These are phyloP conservation scores for Mycoemilia scoparia DNA, from an alignment of 192 early-diverging fungal genomes.

Conservation along the genomic window DNA sequence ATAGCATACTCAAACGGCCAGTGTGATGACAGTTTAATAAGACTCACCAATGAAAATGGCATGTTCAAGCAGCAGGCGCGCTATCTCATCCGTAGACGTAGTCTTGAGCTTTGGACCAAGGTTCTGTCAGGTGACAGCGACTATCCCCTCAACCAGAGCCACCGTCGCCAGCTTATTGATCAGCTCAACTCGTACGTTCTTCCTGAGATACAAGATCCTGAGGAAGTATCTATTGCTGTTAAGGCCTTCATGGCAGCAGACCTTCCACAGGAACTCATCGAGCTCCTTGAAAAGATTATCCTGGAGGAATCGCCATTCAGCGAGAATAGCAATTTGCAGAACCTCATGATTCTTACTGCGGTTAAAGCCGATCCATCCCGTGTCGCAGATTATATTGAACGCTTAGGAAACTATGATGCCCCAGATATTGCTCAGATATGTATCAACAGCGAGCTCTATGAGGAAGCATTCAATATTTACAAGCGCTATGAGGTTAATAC, in stretches of 20 bases:
- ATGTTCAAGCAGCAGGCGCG: slow-evolving; percentile 99
- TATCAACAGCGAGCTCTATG: slow-evolving; percentile 69
- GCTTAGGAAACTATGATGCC: slow-evolving; percentile 90
- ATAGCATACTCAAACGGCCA: slow-evolving; percentile 88
- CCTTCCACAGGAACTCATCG: slow-evolving; percentile 90
- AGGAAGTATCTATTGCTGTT: slow-evolving; percentile 93
- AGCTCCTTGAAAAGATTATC: slow-evolving; percentile 90
- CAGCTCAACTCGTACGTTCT: slow-evolving; percentile 82
- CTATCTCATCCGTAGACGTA: slow-evolving; percentile 81
- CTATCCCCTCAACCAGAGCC: slow-evolving; percentile 44
- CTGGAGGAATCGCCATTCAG: slow-evolving; percentile 81
- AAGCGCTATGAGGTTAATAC: slow-evolving; percentile 82
- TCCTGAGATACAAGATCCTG: slow-evolving; percentile 88
- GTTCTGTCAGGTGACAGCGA: slow-evolving; percentile 47
- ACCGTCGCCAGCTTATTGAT: slow-evolving; percentile 80
- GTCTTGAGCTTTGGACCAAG: slow-evolving; percentile 66
- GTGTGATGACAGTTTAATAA: slow-evolving; percentile 84
- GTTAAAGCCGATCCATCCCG: slow-evolving; percentile 82
- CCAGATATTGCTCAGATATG: slow-evolving; percentile 95
- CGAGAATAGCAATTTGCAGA: slow-evolving; percentile 93
- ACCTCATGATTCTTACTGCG: slow-evolving; percentile 92
- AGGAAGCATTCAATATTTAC: slow-evolving; percentile 95
- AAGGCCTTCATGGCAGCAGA: slow-evolving; percentile 97
- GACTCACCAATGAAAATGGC: slow-evolving; percentile 92
- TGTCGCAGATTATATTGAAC: slow-evolving; percentile 92